phyloP scores from a whole-genome alignment of 305 asterid species.

The Fraxinus ornus region DNA sequence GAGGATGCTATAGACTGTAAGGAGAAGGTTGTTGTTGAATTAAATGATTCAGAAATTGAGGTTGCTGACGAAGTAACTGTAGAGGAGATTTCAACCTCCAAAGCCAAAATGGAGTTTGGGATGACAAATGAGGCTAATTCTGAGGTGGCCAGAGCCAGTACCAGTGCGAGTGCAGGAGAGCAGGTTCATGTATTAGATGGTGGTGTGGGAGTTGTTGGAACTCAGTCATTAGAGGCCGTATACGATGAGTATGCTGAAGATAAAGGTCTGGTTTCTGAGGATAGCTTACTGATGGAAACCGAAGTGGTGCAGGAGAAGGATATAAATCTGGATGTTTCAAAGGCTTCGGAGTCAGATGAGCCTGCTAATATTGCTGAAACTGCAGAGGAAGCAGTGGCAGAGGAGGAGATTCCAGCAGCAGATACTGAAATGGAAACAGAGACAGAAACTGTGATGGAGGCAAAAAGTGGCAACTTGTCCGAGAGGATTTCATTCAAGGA shows the following conservation, averaged over 20 bases:
- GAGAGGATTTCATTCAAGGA: slow-evolving; percentile 38
- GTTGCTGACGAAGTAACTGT: slow-evolving; percentile 26
- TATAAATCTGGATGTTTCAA: slow-evolving; percentile 23
- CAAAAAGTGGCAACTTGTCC: slow-evolving; percentile 13
- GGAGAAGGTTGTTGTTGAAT: slow-evolving; percentile 19
- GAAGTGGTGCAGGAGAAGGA: slow-evolving; percentile 30
- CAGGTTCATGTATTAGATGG: slow-evolving; percentile 27
- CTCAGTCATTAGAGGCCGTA: slow-evolving; percentile 11
- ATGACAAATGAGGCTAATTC: slow-evolving; percentile 23
- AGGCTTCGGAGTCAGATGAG: slow-evolving; percentile 30
- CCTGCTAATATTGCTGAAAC: slow-evolving; percentile 24
- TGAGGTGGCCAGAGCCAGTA: slow-evolving; percentile 1
- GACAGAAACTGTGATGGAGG: slow-evolving; percentile 31
- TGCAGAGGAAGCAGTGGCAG: slow-evolving; percentile 23
- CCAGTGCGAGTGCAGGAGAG: slow-evolving; percentile 28
- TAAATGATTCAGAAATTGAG: slow-evolving; percentile 31
- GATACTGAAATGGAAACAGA: slow-evolving; percentile 34
- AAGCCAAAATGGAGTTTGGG: slow-evolving; percentile 27
- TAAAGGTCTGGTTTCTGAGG: slow-evolving; percentile 27
- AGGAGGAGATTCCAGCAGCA: slow-evolving; percentile 32
- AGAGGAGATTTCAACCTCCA: slow-evolving; percentile 20
- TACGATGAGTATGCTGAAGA: slow-evolving; percentile 32
- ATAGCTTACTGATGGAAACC: slow-evolving; percentile 19
- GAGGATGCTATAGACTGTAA: neutral
- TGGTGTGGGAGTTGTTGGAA: slow-evolving; percentile 11